These are phyloP conservation scores for Monascus ruber DNA, from an alignment of 2,329 filamentous ascomycete genomes.

Conservation along the genomic window DNA sequence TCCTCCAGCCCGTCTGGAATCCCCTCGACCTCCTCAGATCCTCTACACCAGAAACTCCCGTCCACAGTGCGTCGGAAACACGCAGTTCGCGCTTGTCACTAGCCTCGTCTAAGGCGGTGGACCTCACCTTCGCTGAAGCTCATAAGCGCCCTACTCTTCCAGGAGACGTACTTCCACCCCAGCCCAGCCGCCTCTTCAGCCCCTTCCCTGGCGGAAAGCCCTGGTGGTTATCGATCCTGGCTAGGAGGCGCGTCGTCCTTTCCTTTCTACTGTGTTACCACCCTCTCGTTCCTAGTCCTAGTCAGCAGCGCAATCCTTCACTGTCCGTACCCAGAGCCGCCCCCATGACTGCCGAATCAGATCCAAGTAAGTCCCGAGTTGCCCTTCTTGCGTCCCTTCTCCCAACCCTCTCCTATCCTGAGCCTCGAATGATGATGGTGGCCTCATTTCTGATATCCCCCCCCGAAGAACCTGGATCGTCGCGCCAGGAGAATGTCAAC, in stretches of 20 bases:
- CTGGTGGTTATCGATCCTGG: slow-evolving; percentile 10
- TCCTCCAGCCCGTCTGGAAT: not conserved
- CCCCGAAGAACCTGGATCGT: slow-evolving; percentile 2
- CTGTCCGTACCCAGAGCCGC: slow-evolving; percentile 17
- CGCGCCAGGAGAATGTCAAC: not conserved
- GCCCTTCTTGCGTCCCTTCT: not conserved
- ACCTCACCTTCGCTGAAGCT: slow-evolving; percentile 6
- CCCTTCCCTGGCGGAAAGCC: slow-evolving; percentile 9
- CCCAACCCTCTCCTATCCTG: too few relatives aligned
- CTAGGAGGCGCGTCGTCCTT: slow-evolving; percentile 5
- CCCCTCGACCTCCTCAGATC: not conserved
- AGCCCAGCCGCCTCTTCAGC: slow-evolving; percentile 6
- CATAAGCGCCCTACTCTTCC: slow-evolving; percentile 11
- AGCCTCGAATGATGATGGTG: too few relatives aligned
- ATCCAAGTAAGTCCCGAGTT: slow-evolving; percentile 16
- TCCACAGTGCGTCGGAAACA: slow-evolving; percentile 1
- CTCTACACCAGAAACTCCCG: not conserved
- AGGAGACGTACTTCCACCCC: slow-evolving; percentile 14
- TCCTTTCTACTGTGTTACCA: slow-evolving; percentile 5
- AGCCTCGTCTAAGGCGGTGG: slow-evolving; percentile 15
- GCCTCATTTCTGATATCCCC: too few relatives aligned
- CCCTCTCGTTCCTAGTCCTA: slow-evolving; percentile 24
- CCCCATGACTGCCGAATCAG: slow-evolving; percentile 15
- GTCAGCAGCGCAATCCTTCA: slow-evolving; percentile 19
- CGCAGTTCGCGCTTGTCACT: slow-evolving; percentile 11